phyloP scores from a whole-genome alignment of 2,329 filamentous ascomycete species.

The Elsinoe arachidis region DNA sequence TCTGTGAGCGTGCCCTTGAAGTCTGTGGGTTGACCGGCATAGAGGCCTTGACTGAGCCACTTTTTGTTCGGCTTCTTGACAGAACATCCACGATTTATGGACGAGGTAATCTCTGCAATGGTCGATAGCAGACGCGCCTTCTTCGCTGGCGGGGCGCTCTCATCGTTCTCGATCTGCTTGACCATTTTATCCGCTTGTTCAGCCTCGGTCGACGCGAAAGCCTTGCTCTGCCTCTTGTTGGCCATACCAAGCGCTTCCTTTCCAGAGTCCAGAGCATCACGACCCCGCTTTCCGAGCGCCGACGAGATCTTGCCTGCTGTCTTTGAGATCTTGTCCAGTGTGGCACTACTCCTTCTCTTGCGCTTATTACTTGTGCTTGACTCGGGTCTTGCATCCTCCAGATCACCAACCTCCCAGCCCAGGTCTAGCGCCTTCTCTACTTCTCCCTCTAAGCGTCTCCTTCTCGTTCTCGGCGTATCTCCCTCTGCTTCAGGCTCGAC shows the following conservation, averaged over 20 bases:
- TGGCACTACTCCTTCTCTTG: conserved; percentile 10
- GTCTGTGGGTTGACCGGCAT: conserved; percentile 64
- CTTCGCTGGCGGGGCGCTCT: conserved; percentile 11
- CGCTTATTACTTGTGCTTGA: conserved; percentile 9
- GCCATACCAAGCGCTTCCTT: conserved; percentile 27
- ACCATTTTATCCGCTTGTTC: conserved; percentile 10
- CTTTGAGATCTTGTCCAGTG: conserved; percentile 15
- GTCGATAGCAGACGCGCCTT: conserved; percentile 16
- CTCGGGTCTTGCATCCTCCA: conserved; percentile 9
- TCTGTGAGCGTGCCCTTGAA: conserved; percentile 30
- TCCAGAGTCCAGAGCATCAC: conserved; percentile 31
- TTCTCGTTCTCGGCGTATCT: conserved; percentile 15
- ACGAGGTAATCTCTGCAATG: conserved; percentile 13
- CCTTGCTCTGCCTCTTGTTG: conserved; percentile 10
- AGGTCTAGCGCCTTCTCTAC: conserved; percentile 43
- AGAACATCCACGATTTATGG: neutral
- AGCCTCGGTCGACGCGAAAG: conserved; percentile 1
- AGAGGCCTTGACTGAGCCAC: conserved; percentile 76
- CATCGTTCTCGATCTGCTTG: conserved; percentile 15
- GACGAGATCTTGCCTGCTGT: conserved; percentile 15
- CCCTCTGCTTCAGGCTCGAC: conserved; percentile 21
- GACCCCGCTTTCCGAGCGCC: conserved; percentile 29
- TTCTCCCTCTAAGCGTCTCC: conserved; percentile 27
- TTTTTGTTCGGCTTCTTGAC: conserved; percentile 51
- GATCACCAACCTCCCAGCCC: conserved; percentile 23